Conservation (phyloP, 1,139 yeast species). For the Blastobotrys arbuscula region DNA sequence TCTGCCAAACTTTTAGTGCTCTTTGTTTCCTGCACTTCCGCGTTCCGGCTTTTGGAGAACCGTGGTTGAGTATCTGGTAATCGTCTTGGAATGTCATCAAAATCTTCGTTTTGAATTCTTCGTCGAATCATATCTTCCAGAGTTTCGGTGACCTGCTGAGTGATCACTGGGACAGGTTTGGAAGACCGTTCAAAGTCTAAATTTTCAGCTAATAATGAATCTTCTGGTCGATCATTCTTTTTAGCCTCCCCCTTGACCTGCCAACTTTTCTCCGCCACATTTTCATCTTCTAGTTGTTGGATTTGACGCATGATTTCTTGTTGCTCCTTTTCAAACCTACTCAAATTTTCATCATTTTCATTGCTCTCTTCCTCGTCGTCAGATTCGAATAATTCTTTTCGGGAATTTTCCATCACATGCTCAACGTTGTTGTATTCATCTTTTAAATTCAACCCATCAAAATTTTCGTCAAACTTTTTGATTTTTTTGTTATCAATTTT, state of each 20-base stretch:
- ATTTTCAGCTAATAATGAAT: conserved; percentile 57
- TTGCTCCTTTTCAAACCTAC: conserved; percentile 84
- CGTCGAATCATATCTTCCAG: conserved; percentile 84
- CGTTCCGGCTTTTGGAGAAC: conserved; percentile 43
- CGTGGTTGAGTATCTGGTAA: conserved; percentile 53
- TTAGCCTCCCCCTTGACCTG: conserved; percentile 88
- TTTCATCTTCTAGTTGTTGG: conserved; percentile 71
- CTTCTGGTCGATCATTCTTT: conserved; percentile 75
- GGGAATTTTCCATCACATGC: conserved; percentile 49
- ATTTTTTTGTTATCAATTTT: conserved; percentile 15
- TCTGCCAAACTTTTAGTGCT: conserved; percentile 88
- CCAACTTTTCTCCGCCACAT: conserved; percentile 90
- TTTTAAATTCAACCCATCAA: conserved; percentile 42
- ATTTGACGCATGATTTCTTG: conserved; percentile 70
- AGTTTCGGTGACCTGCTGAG: conserved; percentile 78
- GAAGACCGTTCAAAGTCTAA: conserved; percentile 69
- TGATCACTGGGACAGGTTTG: conserved; percentile 87
- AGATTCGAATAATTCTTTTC: conserved; percentile 52
- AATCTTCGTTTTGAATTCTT: conserved; percentile 67
- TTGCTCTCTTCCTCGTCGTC: conserved; percentile 33
- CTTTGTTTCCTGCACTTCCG: conserved; percentile 77
- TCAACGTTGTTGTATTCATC: conserved; percentile 38
- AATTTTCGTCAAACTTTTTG: conserved; percentile 24
- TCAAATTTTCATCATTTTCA: conserved; percentile 41
- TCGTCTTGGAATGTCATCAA: conserved; percentile 80